A percentile compares a stretch with the other conserved stretches of the same genome.
Conservation (phyloP, 805 yeast species). For the Barnettozyma vustinii region DNA sequence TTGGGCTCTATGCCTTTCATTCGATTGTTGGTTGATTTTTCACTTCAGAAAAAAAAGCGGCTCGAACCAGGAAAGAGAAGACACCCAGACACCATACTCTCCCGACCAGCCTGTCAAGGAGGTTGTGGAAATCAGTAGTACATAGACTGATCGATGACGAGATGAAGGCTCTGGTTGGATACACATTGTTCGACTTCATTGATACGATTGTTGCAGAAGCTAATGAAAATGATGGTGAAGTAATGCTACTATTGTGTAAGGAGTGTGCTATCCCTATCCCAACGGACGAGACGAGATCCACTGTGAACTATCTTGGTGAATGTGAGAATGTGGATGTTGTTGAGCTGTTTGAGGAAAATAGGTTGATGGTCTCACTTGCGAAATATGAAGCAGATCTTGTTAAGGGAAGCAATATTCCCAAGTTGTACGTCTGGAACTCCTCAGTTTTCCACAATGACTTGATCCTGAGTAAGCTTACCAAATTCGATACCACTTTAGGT, state of each 20-base stretch:
- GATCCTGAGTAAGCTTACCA: slow-evolving; percentile 6
- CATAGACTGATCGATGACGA: neutral
- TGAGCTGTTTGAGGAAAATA: neutral
- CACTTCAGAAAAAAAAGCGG: slow-evolving; percentile 6
- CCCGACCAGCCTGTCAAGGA: no score
- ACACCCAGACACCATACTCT: slow-evolving; percentile 9
- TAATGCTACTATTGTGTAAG: neutral
- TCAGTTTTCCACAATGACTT: neutral
- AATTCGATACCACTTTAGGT: neutral
- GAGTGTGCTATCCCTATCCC: slow-evolving; percentile 1
- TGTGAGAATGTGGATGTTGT: slow-evolving; percentile 4
- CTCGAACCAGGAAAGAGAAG: neutral
- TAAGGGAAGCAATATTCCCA: neutral
- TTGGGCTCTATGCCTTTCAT: neutral
- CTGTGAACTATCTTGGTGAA: slow-evolving; percentile 7
- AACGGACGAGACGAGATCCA: slow-evolving; percentile 9
- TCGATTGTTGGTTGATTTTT: slow-evolving; percentile 1
- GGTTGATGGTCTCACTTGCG: slow-evolving; percentile 6
- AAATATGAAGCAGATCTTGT: slow-evolving; percentile 1
- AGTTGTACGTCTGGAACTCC: slow-evolving; percentile 1
- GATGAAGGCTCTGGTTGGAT: slow-evolving; percentile 3
- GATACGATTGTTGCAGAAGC: slow-evolving; percentile 2
- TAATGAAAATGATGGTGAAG: neutral
- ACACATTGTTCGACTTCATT: neutral
- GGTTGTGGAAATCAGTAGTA: no score